These are phyloP conservation scores for Raddia guianensis DNA, from an alignment of 176 grass and related monocot species.

Conservation along the genomic window DNA sequence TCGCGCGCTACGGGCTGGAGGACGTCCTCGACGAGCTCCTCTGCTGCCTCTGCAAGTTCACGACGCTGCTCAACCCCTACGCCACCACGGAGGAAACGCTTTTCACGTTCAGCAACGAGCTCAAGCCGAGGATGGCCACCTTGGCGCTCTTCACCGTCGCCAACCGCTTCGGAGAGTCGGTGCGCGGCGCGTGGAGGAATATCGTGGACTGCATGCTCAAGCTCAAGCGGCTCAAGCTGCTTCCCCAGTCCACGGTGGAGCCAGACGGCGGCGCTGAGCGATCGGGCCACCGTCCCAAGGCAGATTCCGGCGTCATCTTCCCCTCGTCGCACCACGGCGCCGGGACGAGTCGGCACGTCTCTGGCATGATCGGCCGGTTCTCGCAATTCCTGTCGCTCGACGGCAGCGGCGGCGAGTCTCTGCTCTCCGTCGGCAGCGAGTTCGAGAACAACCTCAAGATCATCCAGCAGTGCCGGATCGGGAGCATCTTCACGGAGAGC, in stretches of 20 bases:
- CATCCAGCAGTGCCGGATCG: slow-evolving; percentile 85
- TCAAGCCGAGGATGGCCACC: slow-evolving; percentile 87
- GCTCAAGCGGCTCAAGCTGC: slow-evolving; percentile 86
- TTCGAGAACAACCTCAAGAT: slow-evolving; percentile 93
- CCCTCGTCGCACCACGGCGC: slow-evolving; percentile 59
- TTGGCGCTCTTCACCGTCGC: slow-evolving; percentile 91
- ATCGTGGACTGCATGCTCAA: slow-evolving; percentile 87
- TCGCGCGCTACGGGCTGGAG: slow-evolving; percentile 76
- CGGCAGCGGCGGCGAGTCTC: slow-evolving; percentile 41
- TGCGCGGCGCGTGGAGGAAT: slow-evolving; percentile 84
- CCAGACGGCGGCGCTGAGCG: slow-evolving; percentile 33
- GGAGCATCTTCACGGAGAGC: slow-evolving; percentile 81
- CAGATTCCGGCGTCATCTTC: slow-evolving; percentile 70
- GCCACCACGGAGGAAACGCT: slow-evolving; percentile 81
- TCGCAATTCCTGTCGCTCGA: slow-evolving; percentile 90
- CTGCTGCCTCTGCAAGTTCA: slow-evolving; percentile 98
- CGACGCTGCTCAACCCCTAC: slow-evolving; percentile 86
- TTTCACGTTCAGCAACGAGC: slow-evolving; percentile 84
- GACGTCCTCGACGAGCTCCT: slow-evolving; percentile 90
- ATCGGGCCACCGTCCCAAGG: slow-evolving; percentile 32
- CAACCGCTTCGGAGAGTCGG: slow-evolving; percentile 80
- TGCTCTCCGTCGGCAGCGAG: slow-evolving; percentile 71
- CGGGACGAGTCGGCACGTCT: slow-evolving; percentile 62
- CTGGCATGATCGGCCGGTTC: slow-evolving; percentile 86
- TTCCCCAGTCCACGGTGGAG: slow-evolving; percentile 61